Conservation (phyloP, 345 rosid genomes). For the Luvunga scandens region DNA sequence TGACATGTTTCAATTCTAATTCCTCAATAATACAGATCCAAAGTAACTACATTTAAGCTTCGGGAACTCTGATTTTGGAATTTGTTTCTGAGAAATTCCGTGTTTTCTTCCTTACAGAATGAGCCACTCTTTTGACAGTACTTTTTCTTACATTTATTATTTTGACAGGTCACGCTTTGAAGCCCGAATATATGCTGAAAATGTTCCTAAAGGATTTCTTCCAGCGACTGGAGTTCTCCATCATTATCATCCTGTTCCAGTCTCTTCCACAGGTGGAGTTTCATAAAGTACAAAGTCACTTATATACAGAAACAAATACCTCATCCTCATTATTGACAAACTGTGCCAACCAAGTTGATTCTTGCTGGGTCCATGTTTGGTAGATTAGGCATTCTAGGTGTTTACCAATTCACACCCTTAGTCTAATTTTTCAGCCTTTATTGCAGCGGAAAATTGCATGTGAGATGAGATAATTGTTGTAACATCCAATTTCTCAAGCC, state of each 20-base stretch:
- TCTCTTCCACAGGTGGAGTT: constrained; percentile 66
- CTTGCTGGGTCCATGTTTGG: constrained; percentile 1
- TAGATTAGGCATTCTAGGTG: not conserved
- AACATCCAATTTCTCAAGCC: not conserved
- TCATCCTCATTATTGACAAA: not conserved
- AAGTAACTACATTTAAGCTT: not conserved
- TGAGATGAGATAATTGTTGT: not conserved
- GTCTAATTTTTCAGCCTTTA: not conserved
- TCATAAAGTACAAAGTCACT: constrained; percentile 7
- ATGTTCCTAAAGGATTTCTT: constrained; percentile 88
- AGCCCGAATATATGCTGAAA: constrained; percentile 94
- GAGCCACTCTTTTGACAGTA: not conserved
- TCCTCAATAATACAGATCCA: not conserved
- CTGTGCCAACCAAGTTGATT: not conserved
- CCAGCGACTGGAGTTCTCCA: constrained; percentile 92
- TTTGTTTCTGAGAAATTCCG: not conserved
- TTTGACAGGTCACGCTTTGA: constrained; percentile 90
- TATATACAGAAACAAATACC: constrained; percentile 4
- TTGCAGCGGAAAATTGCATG: not conserved
- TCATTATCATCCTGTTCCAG: constrained; percentile 70
- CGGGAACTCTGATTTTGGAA: not conserved
- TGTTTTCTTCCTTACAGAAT: constrained; percentile 3
- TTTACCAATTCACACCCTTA: constrained; percentile 1
- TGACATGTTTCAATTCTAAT: not conserved
- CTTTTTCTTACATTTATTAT: not conserved